Evolutionary conservation across 768 basidiomycete genomes (phyloP), one percentile per base, ranked within the genome.

Genomic region (Agaricus bisporus): DNA sequence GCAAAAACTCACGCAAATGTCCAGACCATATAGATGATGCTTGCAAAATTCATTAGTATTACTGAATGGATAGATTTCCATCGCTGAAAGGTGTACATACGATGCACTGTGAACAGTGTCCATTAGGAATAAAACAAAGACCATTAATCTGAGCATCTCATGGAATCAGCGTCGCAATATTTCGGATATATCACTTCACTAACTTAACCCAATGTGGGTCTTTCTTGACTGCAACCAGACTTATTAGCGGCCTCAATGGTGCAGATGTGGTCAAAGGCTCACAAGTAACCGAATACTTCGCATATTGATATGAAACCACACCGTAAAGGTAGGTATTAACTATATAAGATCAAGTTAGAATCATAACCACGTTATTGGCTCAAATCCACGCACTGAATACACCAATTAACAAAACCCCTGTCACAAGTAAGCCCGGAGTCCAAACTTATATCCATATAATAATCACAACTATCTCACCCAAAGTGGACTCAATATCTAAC

Each of bases 391-490:
- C 44, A 63, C 63, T 53, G 42, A 64, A 60, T n/a, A 63, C 54
- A 10, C 63, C 63, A 46, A 64, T 42, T 18, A 64, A 50, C 22
- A 63, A 58, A 42, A 57, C 52, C 37, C 60, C 68, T 60, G 58
- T 14, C 22, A 26, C 29, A 14, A 20, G n/a, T 26, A 45, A 25
- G 48, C 26, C 15, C 12, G 18, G 20, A 25, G 11, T 12, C 25
- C 26, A 25, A 22, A 20, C 3, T 37, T 17, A 20, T 4, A 4
- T 14, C 35, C 18, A 3, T 17, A 35, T n/a, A 41, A 28, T 20
- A 26, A n/a, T 10, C 9, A 37, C 22, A 44, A 12, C 18, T 22
- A 44, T 38, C 55, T 37, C 48, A 61, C 60, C 58, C 10, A 59
- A 26, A 17, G 15, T 58, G n/a, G 56, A 51, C 38, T 56, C 51